phyloP scores from a whole-genome alignment of 192 early-diverging fungal species.

The Backusella luteola region DNA sequence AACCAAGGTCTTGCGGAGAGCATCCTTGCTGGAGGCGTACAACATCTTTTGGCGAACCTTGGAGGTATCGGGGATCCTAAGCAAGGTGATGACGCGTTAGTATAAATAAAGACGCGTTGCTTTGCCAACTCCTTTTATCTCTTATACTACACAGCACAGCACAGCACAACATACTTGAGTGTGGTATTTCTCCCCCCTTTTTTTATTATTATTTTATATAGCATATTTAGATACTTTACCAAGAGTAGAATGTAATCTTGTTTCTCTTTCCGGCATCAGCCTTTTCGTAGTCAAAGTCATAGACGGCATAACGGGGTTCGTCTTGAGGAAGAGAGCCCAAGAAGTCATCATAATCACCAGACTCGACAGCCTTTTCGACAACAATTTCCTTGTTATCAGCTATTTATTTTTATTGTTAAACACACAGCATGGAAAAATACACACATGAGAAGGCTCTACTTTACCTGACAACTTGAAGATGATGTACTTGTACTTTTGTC shows the following conservation, averaged over 20 bases:
- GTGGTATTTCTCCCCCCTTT: too few relatives aligned
- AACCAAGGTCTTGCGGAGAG: conserved; percentile 67
- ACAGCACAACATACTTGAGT: too few relatives aligned
- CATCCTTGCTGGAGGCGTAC: conserved; percentile 84
- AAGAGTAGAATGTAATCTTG: conserved; percentile 86
- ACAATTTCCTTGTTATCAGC: conserved; percentile 64
- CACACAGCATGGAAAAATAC: background rate
- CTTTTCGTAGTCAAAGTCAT: conserved; percentile 80
- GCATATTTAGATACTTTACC: conserved; percentile 47
- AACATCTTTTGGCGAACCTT: conserved; percentile 86
- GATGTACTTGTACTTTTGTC: conserved; percentile 73
- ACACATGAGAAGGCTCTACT: background rate
- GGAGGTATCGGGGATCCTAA: conserved; percentile 77
- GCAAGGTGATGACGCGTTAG: background rate
- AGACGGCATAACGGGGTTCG: conserved; percentile 84
- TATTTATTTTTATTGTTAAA: background rate
- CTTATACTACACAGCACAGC: background rate
- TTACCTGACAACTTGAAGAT: conserved; percentile 77
- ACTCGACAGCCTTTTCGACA: conserved; percentile 56
- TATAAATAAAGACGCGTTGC: background rate
- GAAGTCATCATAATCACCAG: conserved; percentile 68
- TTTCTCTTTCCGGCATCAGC: conserved; percentile 65
- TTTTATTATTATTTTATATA: background rate
- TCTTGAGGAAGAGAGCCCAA: conserved; percentile 56
- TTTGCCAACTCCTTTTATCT: background rate